Evolutionary conservation across 495 filamentous ascomycete species (phyloP).

Genomic region (Friedmanniomyces endolithicus): DNA sequence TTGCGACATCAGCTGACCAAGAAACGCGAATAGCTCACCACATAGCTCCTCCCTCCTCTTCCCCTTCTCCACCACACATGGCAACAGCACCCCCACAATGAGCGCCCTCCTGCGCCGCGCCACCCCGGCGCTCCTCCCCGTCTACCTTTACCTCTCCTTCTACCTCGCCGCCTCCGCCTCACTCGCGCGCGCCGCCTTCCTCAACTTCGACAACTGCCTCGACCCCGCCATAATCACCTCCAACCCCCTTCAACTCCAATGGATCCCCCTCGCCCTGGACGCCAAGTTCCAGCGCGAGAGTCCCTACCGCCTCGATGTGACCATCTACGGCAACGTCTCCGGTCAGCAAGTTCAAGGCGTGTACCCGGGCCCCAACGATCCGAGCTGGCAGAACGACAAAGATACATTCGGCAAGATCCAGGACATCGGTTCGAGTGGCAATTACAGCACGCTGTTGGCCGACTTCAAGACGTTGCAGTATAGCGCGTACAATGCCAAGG

Average conservation of each 20-base stretch:
- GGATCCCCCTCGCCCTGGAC: conserved; percentile 57
- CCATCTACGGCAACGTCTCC: conserved; percentile 81
- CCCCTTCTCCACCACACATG: background rate
- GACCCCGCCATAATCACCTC: conserved; percentile 43
- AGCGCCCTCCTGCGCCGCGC: background rate
- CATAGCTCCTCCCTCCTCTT: too few species aligned
- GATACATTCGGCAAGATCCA: conserved; percentile 65
- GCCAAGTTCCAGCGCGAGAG: conserved; percentile 55
- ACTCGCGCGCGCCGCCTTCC: conserved; percentile 39
- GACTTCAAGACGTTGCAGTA: conserved; percentile 63
- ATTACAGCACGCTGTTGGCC: conserved; percentile 57
- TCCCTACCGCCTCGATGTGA: conserved; percentile 59
- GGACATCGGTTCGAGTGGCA: conserved; percentile 40
- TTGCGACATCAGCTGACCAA: too few species aligned
- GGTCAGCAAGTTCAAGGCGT: conserved; percentile 40
- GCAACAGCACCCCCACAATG: background rate
- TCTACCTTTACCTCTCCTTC: background rate
- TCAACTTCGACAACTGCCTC: conserved; percentile 80
- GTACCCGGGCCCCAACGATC: conserved; percentile 40
- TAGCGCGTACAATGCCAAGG: conserved; percentile 42
- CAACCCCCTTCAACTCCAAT: conserved; percentile 56
- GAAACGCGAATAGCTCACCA: background rate
- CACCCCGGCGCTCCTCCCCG: conserved; percentile 3
- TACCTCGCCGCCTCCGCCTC: background rate
- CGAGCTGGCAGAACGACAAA: conserved; percentile 42